Percentiles rank a stretch among this genome's conserved stretches.
Evolutionary conservation across 176 grass and related monocot genomes (phyloP).

Genomic region (Miscanthus lutarioriparius): DNA sequence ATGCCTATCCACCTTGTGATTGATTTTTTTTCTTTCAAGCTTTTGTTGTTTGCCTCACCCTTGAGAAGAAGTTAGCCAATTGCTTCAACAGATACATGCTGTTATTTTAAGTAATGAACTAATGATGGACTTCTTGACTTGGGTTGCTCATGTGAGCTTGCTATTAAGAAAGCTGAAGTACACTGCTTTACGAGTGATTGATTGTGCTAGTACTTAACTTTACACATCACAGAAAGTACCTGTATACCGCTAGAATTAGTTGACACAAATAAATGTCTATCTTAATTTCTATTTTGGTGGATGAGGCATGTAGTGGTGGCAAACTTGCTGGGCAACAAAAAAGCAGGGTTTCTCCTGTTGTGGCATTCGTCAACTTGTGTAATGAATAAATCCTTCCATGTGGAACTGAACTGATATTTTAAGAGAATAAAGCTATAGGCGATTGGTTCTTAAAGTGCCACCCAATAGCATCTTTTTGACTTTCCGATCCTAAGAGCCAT

Average conservation of each 20-base stretch:
- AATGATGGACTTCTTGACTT: background rate
- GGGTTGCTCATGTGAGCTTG: background rate
- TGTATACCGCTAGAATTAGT: background rate
- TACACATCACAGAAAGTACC: background rate
- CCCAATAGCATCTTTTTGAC: constrained; percentile 9
- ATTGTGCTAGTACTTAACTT: constrained; percentile 7
- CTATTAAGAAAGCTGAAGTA: constrained; percentile 30
- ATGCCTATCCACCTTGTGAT: background rate
- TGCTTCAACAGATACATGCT: background rate
- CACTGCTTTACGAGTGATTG: background rate
- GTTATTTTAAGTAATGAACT: constrained; percentile 30
- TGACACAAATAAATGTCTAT: background rate
- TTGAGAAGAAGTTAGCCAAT: background rate
- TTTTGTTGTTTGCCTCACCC: background rate
- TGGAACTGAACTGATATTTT: background rate
- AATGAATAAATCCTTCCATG: background rate
- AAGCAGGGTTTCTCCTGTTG: background rate
- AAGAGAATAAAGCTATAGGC: constrained; percentile 21
- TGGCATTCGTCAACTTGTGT: constrained; percentile 13
- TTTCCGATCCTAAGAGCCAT: background rate
- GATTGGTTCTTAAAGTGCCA: constrained; percentile 22
- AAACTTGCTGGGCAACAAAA: constrained; percentile 18
- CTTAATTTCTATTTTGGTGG: constrained; percentile 9
- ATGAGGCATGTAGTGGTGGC: background rate
- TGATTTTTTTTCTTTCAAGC: background rate